A percentile compares a stretch with the other conserved stretches of the same genome.
Conservation (phyloP, 2,329 filamentous ascomycete genomes). For the Aspergillus arachidicola region DNA sequence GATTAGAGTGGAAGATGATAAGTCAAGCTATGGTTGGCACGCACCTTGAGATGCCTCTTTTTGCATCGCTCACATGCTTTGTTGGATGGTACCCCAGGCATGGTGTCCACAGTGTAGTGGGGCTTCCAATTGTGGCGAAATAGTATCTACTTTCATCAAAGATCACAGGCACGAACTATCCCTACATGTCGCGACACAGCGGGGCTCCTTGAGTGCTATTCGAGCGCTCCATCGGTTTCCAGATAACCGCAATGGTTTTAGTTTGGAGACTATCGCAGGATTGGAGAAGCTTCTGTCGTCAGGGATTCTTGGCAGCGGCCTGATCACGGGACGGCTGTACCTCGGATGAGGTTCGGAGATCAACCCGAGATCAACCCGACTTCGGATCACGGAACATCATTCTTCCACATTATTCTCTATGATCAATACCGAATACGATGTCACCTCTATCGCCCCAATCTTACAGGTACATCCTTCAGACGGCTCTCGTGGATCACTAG, state of each 20-base stretch:
- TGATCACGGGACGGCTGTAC: background rate
- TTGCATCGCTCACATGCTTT: slow-evolving; percentile 45
- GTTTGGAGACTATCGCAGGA: background rate
- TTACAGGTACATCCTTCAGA: background rate
- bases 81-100: slow-evolving; percentile 45
- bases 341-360: background rate
- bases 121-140: slow-evolving; percentile 8
- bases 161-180: slow-evolving; percentile 1
- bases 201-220: background rate
- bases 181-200: background rate
- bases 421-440: background rate
- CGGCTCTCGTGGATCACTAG: background rate
- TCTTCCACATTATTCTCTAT: background rate
- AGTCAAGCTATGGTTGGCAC: background rate
- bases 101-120: slow-evolving; percentile 18
- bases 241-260: background rate
- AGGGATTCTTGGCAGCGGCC: background rate
- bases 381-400: background rate
- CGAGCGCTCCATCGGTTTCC: background rate
- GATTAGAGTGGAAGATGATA: background rate
- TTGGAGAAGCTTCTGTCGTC: background rate
- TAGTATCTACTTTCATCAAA: background rate
- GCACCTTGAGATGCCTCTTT: slow-evolving; percentile 43
- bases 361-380: background rate
- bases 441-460: background rate